These are phyloP conservation scores for Xylaria telfairii DNA, from an alignment of 495 filamentous ascomycete genomes.

Conservation along the genomic window DNA sequence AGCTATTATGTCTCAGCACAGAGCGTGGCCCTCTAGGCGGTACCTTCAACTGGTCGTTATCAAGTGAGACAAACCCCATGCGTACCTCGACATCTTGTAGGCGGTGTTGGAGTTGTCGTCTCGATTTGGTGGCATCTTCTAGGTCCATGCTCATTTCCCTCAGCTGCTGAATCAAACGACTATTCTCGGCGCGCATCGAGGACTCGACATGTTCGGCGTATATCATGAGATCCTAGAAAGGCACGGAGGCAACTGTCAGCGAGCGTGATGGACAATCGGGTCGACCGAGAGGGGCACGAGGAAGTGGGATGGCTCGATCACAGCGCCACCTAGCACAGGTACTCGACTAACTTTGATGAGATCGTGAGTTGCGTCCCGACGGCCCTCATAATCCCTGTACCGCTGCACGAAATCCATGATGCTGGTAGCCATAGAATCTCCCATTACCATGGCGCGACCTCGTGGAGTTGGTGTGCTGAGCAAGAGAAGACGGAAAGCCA, in stretches of 20 bases:
- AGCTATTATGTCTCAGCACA: conserved; percentile 26
- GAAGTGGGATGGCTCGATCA: conserved; percentile 1
- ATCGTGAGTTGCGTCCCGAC: conserved; percentile 43
- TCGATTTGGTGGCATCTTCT: conserved; percentile 44
- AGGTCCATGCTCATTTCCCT: conserved; percentile 51
- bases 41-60: conserved; percentile 49
- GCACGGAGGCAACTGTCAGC: conserved; percentile 20
- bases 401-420: conserved; percentile 52
- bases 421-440: conserved; percentile 7
- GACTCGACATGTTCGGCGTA: conserved; percentile 46
- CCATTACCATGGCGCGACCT: conserved; percentile 2
- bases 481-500: neutral
- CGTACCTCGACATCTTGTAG: conserved; percentile 41
- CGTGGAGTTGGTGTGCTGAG: neutral
- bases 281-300: neutral
- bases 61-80: conserved; percentile 35
- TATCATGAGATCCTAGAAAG: conserved; percentile 50
- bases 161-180: conserved; percentile 39
- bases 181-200: conserved; percentile 45
- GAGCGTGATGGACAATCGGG: conserved; percentile 4
- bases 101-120: conserved; percentile 52
- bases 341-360: conserved; percentile 44
- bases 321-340: neutral
- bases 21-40: conserved; percentile 16
- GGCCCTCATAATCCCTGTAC: conserved; percentile 44